Evolutionary conservation across 2,329 filamentous ascomycete genomes (phyloP), one percentile per base, ranked within the genome.

Genomic region (Claviceps sp.): DNA sequence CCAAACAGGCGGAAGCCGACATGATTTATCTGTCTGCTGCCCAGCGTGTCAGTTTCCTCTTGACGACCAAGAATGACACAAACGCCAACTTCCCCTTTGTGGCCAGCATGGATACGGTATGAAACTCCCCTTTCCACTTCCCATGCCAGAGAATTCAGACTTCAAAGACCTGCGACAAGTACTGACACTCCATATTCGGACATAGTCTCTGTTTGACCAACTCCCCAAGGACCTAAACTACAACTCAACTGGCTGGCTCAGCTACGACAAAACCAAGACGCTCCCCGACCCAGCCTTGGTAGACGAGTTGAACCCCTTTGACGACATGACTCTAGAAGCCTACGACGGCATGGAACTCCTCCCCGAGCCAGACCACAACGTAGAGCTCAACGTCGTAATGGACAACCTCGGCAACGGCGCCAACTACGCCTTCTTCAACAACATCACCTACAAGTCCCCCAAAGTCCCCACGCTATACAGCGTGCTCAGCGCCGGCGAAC

Each of bases 381-480:
- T 93, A 40, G 75, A 76, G 44, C 72, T 93, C 2, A 72, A 78
- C 55, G 74, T 87, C 30, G 77, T 79, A 65, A 81, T 81, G 72
- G 72, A 77, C 57, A 79, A 80, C 49, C 72, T 84, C 2, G 70
- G 71, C 18, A 74, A 87, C 54, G 83, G 84, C 5, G 75, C 75
- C 48, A 74, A 73, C 62, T 73, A 73, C 52, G 82, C 80, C 54
- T 82, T 83, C 67, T 79, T 87, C 70, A 90, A 91, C 71, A 82
- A 87, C 65, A 79, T 88, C 56, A 88, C 85, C 34, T 95, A 90
- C 64, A 76, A 78, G 3, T 52, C 69, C 0, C 87, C 86, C 48
- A 87, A 87, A 63, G 88, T 94, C 0, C 89, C 89, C 0, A 82
- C 84, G 0, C 73, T 95, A 0, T 94, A 89, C 72, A 88, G 85